A percentile compares a stretch with the other conserved stretches of the same genome.
These are phyloP conservation scores for Raffaelea deltoideospora DNA, from an alignment of 2,329 filamentous ascomycete genomes.

Conservation along the genomic window DNA sequence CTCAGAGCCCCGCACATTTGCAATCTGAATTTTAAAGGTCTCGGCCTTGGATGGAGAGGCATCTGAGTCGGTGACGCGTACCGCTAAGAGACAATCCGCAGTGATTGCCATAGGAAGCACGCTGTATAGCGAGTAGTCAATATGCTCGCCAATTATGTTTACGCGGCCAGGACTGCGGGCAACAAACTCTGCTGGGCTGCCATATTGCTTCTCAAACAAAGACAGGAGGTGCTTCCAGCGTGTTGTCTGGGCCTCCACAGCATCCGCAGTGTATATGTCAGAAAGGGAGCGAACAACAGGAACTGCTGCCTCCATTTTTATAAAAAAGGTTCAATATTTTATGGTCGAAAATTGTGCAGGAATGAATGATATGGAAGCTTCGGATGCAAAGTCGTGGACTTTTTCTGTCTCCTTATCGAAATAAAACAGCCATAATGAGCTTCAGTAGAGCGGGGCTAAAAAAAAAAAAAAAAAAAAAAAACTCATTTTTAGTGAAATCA, in stretches of 20 bases:
- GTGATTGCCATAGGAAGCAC: constrained; percentile 93
- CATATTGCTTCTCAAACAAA: constrained; percentile 57
- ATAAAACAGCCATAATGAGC: too few relatives aligned
- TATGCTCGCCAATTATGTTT: constrained; percentile 98
- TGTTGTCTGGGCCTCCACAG: constrained; percentile 47
- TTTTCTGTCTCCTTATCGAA: too few relatives aligned
- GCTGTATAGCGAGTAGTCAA: constrained; percentile 95
- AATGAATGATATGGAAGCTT: too few relatives aligned
- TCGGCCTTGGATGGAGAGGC: constrained; percentile 29
- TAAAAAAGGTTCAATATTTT: too few relatives aligned
- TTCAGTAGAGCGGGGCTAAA: too few relatives aligned
- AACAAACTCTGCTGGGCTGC: constrained; percentile 60
- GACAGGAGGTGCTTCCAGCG: constrained; percentile 64
- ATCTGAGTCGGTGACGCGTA: constrained; percentile 38
- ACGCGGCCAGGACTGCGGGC: constrained; percentile 85
- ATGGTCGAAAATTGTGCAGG: too few relatives aligned
- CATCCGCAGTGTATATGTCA: constrained; percentile 71
- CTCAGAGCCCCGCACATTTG: constrained; percentile 61
- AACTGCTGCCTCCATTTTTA: constrained; percentile 44
- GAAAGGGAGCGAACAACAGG: constrained; percentile 60
- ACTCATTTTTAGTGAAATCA: too few relatives aligned
- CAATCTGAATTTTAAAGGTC: constrained; percentile 56
- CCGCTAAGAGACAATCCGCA: constrained; percentile 78
- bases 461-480: too few relatives aligned
- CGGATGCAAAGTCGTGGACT: too few relatives aligned